Evolutionary conservation across 352 stramenopile genomes (phyloP), one percentile per base, ranked within the genome.

Genomic region (Phytophthora idaei): DNA sequence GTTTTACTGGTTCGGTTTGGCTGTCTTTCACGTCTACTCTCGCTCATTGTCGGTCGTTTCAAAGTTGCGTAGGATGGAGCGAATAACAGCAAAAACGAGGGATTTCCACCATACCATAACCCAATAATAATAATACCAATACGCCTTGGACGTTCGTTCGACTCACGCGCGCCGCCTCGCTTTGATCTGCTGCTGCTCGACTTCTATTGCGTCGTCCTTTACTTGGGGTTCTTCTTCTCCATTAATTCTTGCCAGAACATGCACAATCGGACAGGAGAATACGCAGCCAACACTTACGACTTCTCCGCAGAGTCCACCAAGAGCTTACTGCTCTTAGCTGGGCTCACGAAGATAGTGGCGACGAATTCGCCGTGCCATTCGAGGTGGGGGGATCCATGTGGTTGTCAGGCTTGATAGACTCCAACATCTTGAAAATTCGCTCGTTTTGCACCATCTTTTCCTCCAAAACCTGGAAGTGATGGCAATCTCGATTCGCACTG

Each of bases 401-500:
- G 61, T 85, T 89, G 56, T 90, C 84, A 0, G 81, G 69, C 25
- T 87, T 81, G 11, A 90, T 75, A 54, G 77, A 88, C 65, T 92
- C 82, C 25, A 90, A 56, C 78, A 92, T 80, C 62, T 90, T 90
- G 28, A 92, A 77, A 21, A 92, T 68, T 31, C 77, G 80, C 58
- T 90, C 58, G 37, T 87, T 75, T 25, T 63, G 77, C 42, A 88
- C 58, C 45, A 80, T 74, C 57, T 74, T 81, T 61, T 90, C 67
- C 36, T 86, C 77, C 36, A 93, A 36, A 59, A 93, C 77, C 53
- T 91, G 70, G 49, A 90, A 93, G 57, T 93, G 85, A 53, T 93
- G 85, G 61, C 85, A 93, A 56, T 93, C 82, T 0, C 85, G 82
- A 51, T 93, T 82, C 17, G 85, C 80, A 77, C 83, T 92, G 51